A percentile compares a stretch with the other conserved stretches of the same genome.
Conservation (phyloP, 2,329 filamentous ascomycete genomes). For the Monosporascus sp. region DNA sequence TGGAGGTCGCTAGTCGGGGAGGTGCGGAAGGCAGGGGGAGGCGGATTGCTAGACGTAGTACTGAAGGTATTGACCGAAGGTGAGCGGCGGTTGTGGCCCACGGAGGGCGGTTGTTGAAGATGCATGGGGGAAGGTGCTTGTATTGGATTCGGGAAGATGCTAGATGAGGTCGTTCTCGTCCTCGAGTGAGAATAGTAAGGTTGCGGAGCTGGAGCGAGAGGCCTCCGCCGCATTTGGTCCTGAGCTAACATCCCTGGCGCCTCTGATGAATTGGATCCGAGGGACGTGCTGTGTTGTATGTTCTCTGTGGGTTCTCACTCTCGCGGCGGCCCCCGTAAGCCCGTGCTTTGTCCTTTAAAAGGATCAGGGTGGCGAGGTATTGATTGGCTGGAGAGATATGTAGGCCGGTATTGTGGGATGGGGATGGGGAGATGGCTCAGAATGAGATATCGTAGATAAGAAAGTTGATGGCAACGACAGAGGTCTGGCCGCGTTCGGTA, state of each 20-base stretch:
- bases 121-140: constrained; percentile 26
- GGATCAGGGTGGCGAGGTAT: not conserved
- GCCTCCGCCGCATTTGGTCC: constrained; percentile 23
- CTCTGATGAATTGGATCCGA: not conserved
- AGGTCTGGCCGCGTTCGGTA: not conserved
- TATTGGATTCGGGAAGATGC: constrained; percentile 35
- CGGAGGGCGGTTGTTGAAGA: constrained; percentile 28
- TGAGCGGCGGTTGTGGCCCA: constrained; percentile 47
- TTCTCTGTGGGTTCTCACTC: not conserved
- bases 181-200: constrained; percentile 47
- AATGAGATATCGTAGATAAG: not conserved
- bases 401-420: not conserved
- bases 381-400: not conserved
- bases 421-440: not conserved
- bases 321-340: no score
- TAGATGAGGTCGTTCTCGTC: constrained; percentile 54
- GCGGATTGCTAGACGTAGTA: constrained; percentile 64
- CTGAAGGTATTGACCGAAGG: constrained; percentile 65
- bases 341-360: not conserved
- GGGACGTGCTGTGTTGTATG: not conserved
- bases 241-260: constrained; percentile 23
- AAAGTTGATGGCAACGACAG: not conserved
- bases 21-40: constrained; percentile 52
- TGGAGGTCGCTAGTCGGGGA: constrained; percentile 57
- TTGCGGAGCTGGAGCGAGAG: constrained; percentile 23